Base-by-base conservation (phyloP, 208 protist genomes). In the Tritrichomonas foetus region DNA sequence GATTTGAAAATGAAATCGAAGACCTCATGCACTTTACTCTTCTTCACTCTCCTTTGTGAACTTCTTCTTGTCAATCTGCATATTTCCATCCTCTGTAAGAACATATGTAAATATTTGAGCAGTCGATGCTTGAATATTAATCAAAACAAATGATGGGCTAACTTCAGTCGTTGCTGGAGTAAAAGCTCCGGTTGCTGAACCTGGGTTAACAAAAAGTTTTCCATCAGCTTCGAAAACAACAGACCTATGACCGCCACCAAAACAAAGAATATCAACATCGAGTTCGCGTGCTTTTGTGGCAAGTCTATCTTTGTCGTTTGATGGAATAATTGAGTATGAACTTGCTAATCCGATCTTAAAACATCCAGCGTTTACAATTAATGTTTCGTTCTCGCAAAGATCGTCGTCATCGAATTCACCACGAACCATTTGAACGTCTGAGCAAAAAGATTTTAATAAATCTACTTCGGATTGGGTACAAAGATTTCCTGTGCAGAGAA, bases 401-500 rank as follows among this genome's bases (percentile, higher is more conserved):
- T 78, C 69, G 20, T 78, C 69, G 5, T 78, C 69, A 78, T 78
- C 69, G 44, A 78, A 78, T 78, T 78, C 69, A 47, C 69, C 69
- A 78, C 69, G 69, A 47, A 78, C 69, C 33, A 78, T 78, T 16
- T 44, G 69, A 47, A 78, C 69, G 33, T 78, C 69, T 25, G 9
- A 47, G 33, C 69, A 78, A 33, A 78, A 78, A 47, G 14, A 47
- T 47, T 33, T 36, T 0, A 78, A 36, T 33, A 78, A 39, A 39
- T 78, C 69, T 1, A 78, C 11, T 78, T 78, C 69, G 44, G 25
- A 20, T 47, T 97, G 98, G 78, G 96, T 97, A 82, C 97, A 98
- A 1, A 99, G 89, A 95, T 99, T 99, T n/a, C 99, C 99, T 0
- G 99, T 99, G 93, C 98, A 98, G 0, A 99, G 95, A 53, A 99